Conservation (phyloP, 1,284 basidiomycete species). For the Phaffia rhodozyma region DNA sequence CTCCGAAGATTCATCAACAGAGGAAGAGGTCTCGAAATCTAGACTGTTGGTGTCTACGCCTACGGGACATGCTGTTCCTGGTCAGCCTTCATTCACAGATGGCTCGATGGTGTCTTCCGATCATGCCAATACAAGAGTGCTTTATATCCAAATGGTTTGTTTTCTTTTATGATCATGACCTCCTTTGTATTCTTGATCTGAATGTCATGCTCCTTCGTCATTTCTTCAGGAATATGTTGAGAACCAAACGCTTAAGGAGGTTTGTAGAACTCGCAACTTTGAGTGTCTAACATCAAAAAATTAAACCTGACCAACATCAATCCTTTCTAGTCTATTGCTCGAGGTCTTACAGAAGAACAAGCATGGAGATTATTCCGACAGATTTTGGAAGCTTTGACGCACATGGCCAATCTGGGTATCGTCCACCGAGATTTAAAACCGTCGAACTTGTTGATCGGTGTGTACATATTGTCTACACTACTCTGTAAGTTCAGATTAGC, state of each 20-base stretch:
- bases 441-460: conserved; percentile 82
- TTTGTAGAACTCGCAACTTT: conserved; percentile 24
- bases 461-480: conserved; percentile 19
- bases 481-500: not conserved
- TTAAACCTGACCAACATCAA: conserved; percentile 26
- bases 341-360: conserved; percentile 68
- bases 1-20: not conserved
- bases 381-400: conserved; percentile 81
- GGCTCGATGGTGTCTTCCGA: not conserved
- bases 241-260: conserved; percentile 69
- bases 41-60: not conserved
- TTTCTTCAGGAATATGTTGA: conserved; percentile 64
- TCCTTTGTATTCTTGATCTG: not conserved
- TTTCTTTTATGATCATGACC: not conserved
- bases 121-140: conserved; percentile 36
- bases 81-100: not conserved
- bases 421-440: conserved; percentile 89
- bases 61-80: not conserved
- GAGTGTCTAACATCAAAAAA: not conserved
- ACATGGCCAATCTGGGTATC: conserved; percentile 79
- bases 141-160: conserved; percentile 79
- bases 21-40: conserved; percentile 2
- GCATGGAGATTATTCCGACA: conserved; percentile 84
- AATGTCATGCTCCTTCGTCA: not conserved
- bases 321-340: conserved; percentile 52